Conservation (phyloP, 1,139 yeast genomes). For the Yamadazyma diospyri region DNA sequence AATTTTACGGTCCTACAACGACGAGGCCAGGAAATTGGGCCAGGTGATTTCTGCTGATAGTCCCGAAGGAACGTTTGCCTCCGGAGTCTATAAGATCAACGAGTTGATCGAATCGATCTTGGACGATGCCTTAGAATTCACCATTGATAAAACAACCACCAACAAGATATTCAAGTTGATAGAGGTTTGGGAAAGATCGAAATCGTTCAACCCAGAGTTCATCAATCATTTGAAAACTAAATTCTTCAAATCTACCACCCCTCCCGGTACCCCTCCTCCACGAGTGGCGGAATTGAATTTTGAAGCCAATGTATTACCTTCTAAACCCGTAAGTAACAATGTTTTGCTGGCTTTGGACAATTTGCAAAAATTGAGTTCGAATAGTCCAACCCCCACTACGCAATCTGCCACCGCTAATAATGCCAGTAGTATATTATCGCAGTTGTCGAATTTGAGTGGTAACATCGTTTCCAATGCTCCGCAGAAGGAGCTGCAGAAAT, state of each 20-base stretch:
- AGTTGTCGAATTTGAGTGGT: constrained; percentile 38
- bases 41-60: constrained; percentile 46
- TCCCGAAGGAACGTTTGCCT: constrained; percentile 70
- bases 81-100: constrained; percentile 64
- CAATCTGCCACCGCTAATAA: constrained; percentile 10
- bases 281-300: constrained; percentile 22
- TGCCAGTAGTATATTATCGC: constrained; percentile 39
- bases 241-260: constrained; percentile 56
- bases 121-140: constrained; percentile 56
- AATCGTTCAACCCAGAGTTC: constrained; percentile 61
- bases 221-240: constrained; percentile 57
- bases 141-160: constrained; percentile 49
- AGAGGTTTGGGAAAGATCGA: constrained; percentile 90
- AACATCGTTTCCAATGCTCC: constrained; percentile 17
- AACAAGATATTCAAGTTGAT: constrained; percentile 79
- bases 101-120: constrained; percentile 56
- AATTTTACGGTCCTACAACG: constrained; percentile 80
- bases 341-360: constrained; percentile 66
- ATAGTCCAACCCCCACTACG: constrained; percentile 21
- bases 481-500: constrained; percentile 1
- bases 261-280: constrained; percentile 52
- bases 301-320: constrained; percentile 10
- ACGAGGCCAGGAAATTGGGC: constrained; percentile 59
- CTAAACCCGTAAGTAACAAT: constrained; percentile 29
- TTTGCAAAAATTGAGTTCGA: constrained; percentile 38